Evolutionary conservation across 2,329 filamentous ascomycete species (phyloP), one percentile per base, ranked within the genome.

Genomic region (Plenodomus biglobosus): DNA sequence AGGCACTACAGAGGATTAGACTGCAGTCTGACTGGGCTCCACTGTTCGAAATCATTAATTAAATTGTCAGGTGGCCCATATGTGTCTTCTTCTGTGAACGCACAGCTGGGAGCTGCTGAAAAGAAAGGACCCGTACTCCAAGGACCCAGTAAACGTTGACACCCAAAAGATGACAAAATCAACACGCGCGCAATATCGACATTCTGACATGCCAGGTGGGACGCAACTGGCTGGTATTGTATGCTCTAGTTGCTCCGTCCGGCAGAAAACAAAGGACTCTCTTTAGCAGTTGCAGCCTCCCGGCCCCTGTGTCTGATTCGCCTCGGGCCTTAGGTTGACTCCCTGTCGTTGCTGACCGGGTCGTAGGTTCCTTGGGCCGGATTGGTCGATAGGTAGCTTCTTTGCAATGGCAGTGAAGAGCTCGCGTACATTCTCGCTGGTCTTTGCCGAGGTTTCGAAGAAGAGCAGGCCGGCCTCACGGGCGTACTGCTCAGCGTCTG

Each of bases 391-490:
- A 24, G 94, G 94, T 58, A 99, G 81, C 77, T 96, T 97, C 86
- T 92, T 96, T 54, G 94, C 94, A 70, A 99, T 97, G 49, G 91
- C 91, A 36, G 92, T 96, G 76, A 99, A 99, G 44, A 99, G 81
- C 63, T 97, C 94, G 66, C 86, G 84, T 46, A 99, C 94, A 65
- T 99, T 99, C 76, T 95, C 91, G 48, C 91, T 88, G 32, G 92
- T 96, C 81, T 99, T 99, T 59, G 94, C 94, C 10, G 92, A 96
- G 3, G 94, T 99, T 75, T 99, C 94, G 73, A 99, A 99, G 81
- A 99, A 99, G 44, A 99, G 82, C 5, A 99, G 83, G 36, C 90
- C 90, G 42, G 92, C 91, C 76, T 99, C 94, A 60, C 85, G 86
- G 44, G 94, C 92, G 71, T 99, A 99, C 45, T 92, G 90, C 75